phyloP scores from a whole-genome alignment of 345 rosid species.

The Eucalyptus erythrocorys region DNA sequence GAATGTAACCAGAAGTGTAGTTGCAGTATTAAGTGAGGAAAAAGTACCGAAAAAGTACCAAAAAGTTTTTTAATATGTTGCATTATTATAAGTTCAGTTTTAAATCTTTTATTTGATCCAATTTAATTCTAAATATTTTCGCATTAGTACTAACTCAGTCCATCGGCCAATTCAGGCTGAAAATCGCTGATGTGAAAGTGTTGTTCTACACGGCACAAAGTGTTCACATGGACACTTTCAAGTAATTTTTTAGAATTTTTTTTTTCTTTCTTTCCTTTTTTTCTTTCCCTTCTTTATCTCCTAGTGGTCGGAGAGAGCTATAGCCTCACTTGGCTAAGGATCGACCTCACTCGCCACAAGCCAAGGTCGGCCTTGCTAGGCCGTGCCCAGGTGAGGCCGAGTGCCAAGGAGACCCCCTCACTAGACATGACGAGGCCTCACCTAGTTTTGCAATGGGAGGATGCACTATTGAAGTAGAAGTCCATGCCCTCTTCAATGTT shows the following conservation, averaged over 20 bases:
- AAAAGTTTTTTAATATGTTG: too few species aligned
- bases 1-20: constrained; percentile 26
- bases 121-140: too few species aligned
- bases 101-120: fast-evolving
- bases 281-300: too few species aligned
- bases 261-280: too few species aligned
- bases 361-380: not conserved
- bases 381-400: fast-evolving
- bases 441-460: fast-evolving
- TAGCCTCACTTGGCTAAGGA: not conserved
- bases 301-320: fast-evolving
- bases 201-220: fast-evolving
- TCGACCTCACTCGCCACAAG: not conserved
- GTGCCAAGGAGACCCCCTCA: not conserved
- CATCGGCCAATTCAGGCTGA: fast-evolving
- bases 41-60: not conserved
- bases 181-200: fast-evolving
- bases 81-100: too few species aligned
- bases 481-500: not conserved
- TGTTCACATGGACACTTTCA: too few species aligned
- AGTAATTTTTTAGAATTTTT: too few species aligned
- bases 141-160: fast-evolving
- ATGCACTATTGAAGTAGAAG: not conserved
- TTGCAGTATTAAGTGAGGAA: not conserved
- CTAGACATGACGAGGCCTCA: not conserved